Base-by-base conservation (phyloP, 2,329 filamentous ascomycete species). In the Drechslerella dactyloides region DNA sequence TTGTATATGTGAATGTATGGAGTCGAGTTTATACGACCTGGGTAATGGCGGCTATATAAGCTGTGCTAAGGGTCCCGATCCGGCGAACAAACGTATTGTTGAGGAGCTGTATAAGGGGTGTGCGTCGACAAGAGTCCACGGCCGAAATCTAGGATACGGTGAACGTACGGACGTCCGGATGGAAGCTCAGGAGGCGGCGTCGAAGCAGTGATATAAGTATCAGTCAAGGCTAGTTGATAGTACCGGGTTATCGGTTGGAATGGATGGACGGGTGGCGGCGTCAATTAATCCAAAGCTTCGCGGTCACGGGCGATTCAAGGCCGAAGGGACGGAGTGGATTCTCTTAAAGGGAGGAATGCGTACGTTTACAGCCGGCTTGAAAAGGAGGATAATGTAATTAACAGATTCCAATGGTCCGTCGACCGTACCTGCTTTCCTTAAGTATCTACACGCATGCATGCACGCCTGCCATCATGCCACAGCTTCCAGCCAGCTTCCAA, bases 371-470 rank as follows among this genome's bases (percentile, higher is more conserved):
- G 40, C 59, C 59, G 59, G 51, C 24, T 55, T 33, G 33, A 42
- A 64, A 70, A 70, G 66, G 66, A 70, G 66, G 50, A 37, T 59
- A 63, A 42, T 37, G 58, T 62, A 57, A 55, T 40, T 50, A 63
- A 51, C 19, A 48, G 37, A 33, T 33, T 51, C 63, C n/a, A 57
- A n/a, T n/a, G n/a, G 37, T 52, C 40, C 40, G 30, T 64, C 66
- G 66, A 70, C 66, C 64, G 66, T 55, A 70, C 66, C 40, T 70
- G 58, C 58, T 60, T 48, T 64, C 42, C 58, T 70, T 70, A 50
- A 70, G 66, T 58, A 64, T 70, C 66, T 70, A 63, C 59, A 64
- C 23, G 40, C 50, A 48, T 21, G 48, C 57, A 21, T 69, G 50
- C 50, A 35, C 48, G 61, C 33, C 40, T n/a, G n/a, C n/a, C n/a